These are phyloP conservation scores for Staphylotrichum longicolle DNA, from an alignment of 495 filamentous ascomycete genomes.

Conservation along the genomic window DNA sequence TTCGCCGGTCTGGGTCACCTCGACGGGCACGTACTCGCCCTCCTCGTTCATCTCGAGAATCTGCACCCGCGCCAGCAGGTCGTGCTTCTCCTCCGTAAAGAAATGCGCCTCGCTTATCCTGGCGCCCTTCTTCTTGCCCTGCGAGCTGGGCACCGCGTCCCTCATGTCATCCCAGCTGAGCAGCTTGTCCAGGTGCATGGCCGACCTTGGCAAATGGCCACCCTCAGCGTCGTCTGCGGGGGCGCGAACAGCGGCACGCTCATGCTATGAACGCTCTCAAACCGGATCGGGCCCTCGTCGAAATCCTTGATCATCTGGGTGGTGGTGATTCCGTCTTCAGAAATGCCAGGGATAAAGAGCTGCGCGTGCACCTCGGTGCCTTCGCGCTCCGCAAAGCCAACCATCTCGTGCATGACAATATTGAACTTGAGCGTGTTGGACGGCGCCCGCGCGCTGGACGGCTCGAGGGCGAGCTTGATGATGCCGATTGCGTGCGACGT, in stretches of 20 bases:
- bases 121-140: conserved; percentile 62
- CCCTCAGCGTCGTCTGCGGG: conserved; percentile 68
- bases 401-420: conserved; percentile 95
- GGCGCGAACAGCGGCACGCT: conserved; percentile 86
- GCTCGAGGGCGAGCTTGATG: conserved; percentile 85
- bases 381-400: conserved; percentile 94
- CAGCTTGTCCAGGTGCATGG: conserved; percentile 95
- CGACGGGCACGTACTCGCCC: conserved; percentile 87
- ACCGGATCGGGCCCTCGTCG: conserved; percentile 89
- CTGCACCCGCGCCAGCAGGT: conserved; percentile 83
- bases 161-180: conserved; percentile 99
- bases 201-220: conserved; percentile 90
- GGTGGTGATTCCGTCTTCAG: conserved; percentile 87
- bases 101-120: conserved; percentile 88
- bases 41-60: conserved; percentile 87
- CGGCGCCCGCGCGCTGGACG: conserved; percentile 88
- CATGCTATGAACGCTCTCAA: conserved; percentile 98
- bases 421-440: conserved; percentile 96
- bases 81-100: conserved; percentile 88
- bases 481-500: conserved; percentile 86
- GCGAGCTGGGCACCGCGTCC: conserved; percentile 57
- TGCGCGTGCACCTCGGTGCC: conserved; percentile 95
- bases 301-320: conserved; percentile 94
- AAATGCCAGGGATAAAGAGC: conserved; percentile 88
- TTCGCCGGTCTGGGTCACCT: conserved; percentile 80